These are phyloP conservation scores for Colletotrichum sp. DNA, from an alignment of 2,329 filamentous ascomycete genomes.

Conservation along the genomic window DNA sequence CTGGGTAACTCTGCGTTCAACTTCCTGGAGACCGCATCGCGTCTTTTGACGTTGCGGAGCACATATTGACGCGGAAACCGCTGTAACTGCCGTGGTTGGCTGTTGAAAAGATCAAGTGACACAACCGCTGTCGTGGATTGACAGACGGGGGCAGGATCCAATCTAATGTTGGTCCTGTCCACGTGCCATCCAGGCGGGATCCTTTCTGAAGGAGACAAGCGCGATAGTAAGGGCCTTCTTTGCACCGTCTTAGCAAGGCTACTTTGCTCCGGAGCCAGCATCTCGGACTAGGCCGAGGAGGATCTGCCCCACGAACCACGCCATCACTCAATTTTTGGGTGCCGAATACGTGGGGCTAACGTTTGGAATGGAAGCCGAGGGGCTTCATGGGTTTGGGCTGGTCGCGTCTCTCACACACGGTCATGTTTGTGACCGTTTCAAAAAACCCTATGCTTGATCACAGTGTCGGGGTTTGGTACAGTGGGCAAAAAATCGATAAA, in stretches of 20 bases:
- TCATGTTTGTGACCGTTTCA: slow-evolving; percentile 31
- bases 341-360: slow-evolving; percentile 24
- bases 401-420: slow-evolving; percentile 50
- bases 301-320: slow-evolving; percentile 32
- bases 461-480: slow-evolving; percentile 25
- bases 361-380: slow-evolving; percentile 17
- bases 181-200: slow-evolving; percentile 38
- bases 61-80: not conserved
- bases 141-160: slow-evolving; percentile 3
- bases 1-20: not conserved
- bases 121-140: slow-evolving; percentile 20
- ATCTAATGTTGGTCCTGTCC: slow-evolving; percentile 4
- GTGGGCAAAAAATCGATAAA: slow-evolving; percentile 29
- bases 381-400: slow-evolving; percentile 45
- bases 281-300: slow-evolving; percentile 61
- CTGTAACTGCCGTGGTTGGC: not conserved
- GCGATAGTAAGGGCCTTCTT: slow-evolving; percentile 58
- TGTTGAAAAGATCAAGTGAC: slow-evolving; percentile 17
- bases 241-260: slow-evolving; percentile 27
- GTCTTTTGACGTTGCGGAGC: not conserved
- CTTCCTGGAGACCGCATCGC: not conserved
- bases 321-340: slow-evolving; percentile 28
- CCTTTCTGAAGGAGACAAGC: slow-evolving; percentile 64
- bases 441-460: slow-evolving; percentile 39
- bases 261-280: slow-evolving; percentile 64